These are phyloP conservation scores for Scalesia atractyloides DNA, from an alignment of 129 eudicot species.

Conservation along the genomic window DNA sequence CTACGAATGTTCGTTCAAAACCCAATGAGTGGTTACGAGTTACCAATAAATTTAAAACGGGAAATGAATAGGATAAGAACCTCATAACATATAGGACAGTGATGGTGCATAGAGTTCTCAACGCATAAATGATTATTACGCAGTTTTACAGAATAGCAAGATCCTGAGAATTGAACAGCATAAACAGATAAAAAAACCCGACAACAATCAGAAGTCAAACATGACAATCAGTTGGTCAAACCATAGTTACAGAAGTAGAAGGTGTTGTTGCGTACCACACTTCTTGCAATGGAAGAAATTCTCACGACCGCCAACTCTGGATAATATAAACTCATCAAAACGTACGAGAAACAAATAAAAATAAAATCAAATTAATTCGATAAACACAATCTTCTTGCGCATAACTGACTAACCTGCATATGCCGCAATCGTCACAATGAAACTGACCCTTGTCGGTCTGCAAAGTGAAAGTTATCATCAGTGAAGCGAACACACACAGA, in stretches of 20 bases:
- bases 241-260: slow-evolving; percentile 2
- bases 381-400: not conserved
- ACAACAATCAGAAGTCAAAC: not conserved
- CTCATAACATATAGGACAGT: slow-evolving; percentile 98
- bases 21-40: not conserved
- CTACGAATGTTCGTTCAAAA: not conserved
- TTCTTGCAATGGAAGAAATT: slow-evolving; percentile 90
- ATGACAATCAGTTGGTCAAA: not conserved
- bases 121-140: slow-evolving; percentile 83
- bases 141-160: slow-evolving; percentile 74
- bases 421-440: slow-evolving; percentile 95
- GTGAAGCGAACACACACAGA: slow-evolving; percentile 12
- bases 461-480: slow-evolving; percentile 29
- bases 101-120: slow-evolving; percentile 97
- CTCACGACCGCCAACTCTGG: slow-evolving; percentile 87
- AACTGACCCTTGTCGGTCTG: slow-evolving; percentile 79
- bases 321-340: not conserved
- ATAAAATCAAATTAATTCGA: not conserved
- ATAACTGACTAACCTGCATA: slow-evolving; percentile 75
- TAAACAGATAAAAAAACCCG: not conserved
- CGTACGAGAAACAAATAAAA: not conserved
- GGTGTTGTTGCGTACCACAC: slow-evolving; percentile 60
- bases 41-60: not conserved
- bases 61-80: slow-evolving; percentile 32
- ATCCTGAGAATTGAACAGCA: slow-evolving; percentile 47